Conservation (phyloP, 2,329 filamentous ascomycete species). For the Colletotrichum gigasporum region DNA sequence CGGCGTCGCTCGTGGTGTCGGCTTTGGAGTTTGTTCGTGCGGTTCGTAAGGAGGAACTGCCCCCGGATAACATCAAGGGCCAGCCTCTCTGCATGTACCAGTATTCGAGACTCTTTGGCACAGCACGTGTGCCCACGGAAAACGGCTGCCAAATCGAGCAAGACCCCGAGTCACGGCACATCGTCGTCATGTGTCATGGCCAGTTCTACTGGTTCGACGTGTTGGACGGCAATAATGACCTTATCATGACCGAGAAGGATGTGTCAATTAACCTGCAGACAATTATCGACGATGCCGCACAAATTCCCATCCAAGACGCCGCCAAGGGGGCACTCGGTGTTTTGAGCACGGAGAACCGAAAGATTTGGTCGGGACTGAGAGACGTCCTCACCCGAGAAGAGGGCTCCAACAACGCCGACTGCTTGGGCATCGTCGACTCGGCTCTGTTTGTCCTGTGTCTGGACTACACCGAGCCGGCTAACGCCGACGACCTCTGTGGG, state of each 20-base stretch:
- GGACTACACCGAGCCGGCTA: constrained; percentile 88
- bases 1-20: constrained; percentile 90
- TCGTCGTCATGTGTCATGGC: constrained; percentile 92
- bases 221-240: constrained; percentile 89
- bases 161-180: constrained; percentile 90
- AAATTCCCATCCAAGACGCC: constrained; percentile 91
- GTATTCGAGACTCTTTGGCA: constrained; percentile 94
- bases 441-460: constrained; percentile 92
- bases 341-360: constrained; percentile 94
- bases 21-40: constrained; percentile 92
- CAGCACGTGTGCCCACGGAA: constrained; percentile 91
- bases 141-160: constrained; percentile 96
- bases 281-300: constrained; percentile 88
- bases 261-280: constrained; percentile 90
- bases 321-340: constrained; percentile 96
- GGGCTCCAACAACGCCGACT: constrained; percentile 94
- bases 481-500: constrained; percentile 86
- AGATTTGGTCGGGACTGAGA: constrained; percentile 91
- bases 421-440: constrained; percentile 93
- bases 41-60: constrained; percentile 90
- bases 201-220: constrained; percentile 99
- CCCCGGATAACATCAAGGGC: constrained; percentile 85
- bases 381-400: constrained; percentile 88
- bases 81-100: constrained; percentile 97
- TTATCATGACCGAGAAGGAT: constrained; percentile 98